Evolutionary conservation across 163 green algal genomes (phyloP).

Genomic region (Scenedesmus sp.): DNA sequence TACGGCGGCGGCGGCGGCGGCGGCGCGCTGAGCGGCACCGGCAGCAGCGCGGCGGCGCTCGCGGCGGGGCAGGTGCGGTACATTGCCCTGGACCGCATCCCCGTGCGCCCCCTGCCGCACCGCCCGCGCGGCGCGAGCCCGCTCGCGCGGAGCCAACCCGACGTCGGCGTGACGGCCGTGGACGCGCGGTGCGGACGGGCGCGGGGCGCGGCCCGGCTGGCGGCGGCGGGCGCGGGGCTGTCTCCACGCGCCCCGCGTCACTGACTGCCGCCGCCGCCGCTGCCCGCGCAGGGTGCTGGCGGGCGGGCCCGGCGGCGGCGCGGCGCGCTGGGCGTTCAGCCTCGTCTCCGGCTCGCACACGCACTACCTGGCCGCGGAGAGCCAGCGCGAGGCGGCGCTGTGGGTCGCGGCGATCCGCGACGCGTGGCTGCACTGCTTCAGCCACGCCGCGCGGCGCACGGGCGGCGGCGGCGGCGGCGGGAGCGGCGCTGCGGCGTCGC

Average conservation of each 20-base stretch:
- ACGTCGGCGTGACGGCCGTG: slow-evolving; percentile 61
- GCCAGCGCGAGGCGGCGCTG: slow-evolving; percentile 44
- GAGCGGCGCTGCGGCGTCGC: not conserved
- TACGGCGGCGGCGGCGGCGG: not conserved
- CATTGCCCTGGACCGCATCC: slow-evolving; percentile 65
- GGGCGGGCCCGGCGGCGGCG: not conserved
- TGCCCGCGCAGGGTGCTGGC: slow-evolving; percentile 13
- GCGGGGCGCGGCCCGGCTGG: no score
- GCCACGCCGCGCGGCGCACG: slow-evolving; percentile 54
- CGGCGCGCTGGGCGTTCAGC: slow-evolving; percentile 51
- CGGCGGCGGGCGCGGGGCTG: no score
- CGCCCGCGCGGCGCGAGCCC: slow-evolving; percentile 26
- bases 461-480: not conserved
- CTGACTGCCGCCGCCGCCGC: no score
- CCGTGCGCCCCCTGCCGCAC: slow-evolving; percentile 63
- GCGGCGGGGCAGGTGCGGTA: slow-evolving; percentile 44
- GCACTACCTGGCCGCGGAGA: slow-evolving; percentile 67
- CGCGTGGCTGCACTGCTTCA: slow-evolving; percentile 69
- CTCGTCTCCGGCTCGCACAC: slow-evolving; percentile 67
- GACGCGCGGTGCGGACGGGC: no score
- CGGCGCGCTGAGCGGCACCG: not conserved
- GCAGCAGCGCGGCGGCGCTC: not conserved
- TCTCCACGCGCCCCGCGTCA: no score
- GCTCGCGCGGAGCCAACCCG: slow-evolving; percentile 40
- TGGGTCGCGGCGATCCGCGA: slow-evolving; percentile 61